These are phyloP conservation scores for Ceratocystis papillata DNA, from an alignment of 2,329 filamentous ascomycete species.

Conservation along the genomic window DNA sequence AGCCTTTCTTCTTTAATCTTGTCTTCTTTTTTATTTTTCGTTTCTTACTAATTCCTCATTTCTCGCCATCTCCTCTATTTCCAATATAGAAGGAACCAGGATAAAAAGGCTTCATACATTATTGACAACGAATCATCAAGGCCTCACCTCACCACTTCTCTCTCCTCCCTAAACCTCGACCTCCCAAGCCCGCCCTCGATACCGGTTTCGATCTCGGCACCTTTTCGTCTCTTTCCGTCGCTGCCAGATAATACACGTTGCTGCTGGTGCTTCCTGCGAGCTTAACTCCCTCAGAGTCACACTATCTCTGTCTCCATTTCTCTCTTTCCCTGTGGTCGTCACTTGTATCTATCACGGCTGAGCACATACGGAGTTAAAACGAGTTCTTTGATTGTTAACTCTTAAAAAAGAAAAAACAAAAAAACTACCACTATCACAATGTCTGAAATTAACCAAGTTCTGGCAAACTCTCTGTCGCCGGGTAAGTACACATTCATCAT, in stretches of 20 bases:
- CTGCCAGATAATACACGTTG: conserved; percentile 8
- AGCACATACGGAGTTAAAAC: conserved; percentile 12
- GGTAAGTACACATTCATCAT: conserved; percentile 48
- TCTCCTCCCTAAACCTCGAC: background rate
- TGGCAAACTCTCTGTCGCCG: conserved; percentile 89
- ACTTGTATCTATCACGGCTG: conserved; percentile 17
- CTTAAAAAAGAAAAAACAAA: conserved; percentile 18
- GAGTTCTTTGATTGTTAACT: conserved; percentile 2
- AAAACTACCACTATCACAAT: conserved; percentile 48
- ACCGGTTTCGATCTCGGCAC: conserved; percentile 29
- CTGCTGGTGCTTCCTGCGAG: background rate
- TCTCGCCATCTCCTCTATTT: conserved; percentile 10
- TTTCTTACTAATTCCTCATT: conserved; percentile 11
- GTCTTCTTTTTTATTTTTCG: background rate
- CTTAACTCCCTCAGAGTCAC: background rate
- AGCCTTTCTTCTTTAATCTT: conserved; percentile 4
- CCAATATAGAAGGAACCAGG: conserved; percentile 11
- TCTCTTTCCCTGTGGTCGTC: conserved; percentile 2
- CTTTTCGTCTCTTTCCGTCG: conserved; percentile 21
- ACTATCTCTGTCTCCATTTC: conserved; percentile 2
- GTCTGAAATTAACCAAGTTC: conserved; percentile 95
- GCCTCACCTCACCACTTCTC: background rate
- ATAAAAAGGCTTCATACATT: conserved; percentile 25
- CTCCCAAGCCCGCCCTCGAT: conserved; percentile 23
- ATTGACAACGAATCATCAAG: background rate